Percentiles rank a stretch among this genome's conserved stretches.
Evolutionary conservation across 2,329 filamentous ascomycete genomes (phyloP).

Genomic region (Apiospora kogelbergensis): DNA sequence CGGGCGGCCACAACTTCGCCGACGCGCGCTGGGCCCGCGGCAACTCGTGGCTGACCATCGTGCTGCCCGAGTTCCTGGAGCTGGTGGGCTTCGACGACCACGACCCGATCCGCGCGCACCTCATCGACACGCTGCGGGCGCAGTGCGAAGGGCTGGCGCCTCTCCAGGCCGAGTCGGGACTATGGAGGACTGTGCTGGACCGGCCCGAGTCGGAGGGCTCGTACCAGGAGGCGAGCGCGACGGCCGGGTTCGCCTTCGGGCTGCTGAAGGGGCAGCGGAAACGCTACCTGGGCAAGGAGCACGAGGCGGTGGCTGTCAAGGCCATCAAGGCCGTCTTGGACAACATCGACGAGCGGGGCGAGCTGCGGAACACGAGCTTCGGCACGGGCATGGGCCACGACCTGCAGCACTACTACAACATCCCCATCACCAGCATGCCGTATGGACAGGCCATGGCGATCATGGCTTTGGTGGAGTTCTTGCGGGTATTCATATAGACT

Average conservation of each 20-base stretch:
- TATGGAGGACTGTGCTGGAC: slow-evolving; percentile 76
- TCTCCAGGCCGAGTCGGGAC: slow-evolving; percentile 61
- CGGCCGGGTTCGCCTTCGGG: slow-evolving; percentile 78
- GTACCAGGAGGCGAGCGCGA: slow-evolving; percentile 75
- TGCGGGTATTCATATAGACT: slow-evolving; percentile 53
- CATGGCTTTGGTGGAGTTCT: slow-evolving; percentile 74
- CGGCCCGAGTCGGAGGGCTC: slow-evolving; percentile 65
- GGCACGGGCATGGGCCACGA: slow-evolving; percentile 75
- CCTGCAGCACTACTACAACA: slow-evolving; percentile 76
- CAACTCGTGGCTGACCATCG: slow-evolving; percentile 78
- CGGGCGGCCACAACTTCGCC: slow-evolving; percentile 61
- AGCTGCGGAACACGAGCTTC: slow-evolving; percentile 73
- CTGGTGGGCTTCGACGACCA: slow-evolving; percentile 62
- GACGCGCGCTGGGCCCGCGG: slow-evolving; percentile 58
- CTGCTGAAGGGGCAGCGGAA: slow-evolving; percentile 73
- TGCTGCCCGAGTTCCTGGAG: slow-evolving; percentile 80
- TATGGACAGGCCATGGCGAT: slow-evolving; percentile 86
- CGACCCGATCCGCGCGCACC: slow-evolving; percentile 56
- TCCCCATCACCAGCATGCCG: slow-evolving; percentile 76
- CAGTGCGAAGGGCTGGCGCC: slow-evolving; percentile 65
- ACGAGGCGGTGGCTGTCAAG: slow-evolving; percentile 60
- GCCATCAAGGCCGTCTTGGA: slow-evolving; percentile 67
- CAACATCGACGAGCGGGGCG: slow-evolving; percentile 66
- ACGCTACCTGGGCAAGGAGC: slow-evolving; percentile 65
- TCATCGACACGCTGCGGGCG: slow-evolving; percentile 64